Conservation (phyloP, 1,284 basidiomycete species). For the Pterulicium gracile region DNA sequence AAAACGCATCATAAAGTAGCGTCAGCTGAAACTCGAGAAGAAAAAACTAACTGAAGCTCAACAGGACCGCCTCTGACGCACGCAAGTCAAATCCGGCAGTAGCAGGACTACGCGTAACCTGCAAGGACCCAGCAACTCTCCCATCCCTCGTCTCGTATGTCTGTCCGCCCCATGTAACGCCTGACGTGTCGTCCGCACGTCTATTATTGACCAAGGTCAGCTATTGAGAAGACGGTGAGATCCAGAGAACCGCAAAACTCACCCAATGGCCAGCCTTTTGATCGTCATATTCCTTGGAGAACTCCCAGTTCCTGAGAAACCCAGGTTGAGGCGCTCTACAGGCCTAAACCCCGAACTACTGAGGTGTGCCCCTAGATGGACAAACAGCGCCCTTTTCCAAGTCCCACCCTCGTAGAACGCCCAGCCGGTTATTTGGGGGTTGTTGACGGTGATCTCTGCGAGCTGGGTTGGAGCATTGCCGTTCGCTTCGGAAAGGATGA, state of each 20-base stretch:
- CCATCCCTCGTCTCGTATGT: conserved; percentile 49
- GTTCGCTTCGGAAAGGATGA: conserved; percentile 28
- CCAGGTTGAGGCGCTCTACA: conserved; percentile 29
- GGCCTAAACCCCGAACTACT: conserved; percentile 20
- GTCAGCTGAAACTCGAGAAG: too few relatives aligned
- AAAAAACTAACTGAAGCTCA: conserved; percentile 27
- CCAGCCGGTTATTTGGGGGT: conserved; percentile 48
- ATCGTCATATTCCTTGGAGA: conserved; percentile 20
- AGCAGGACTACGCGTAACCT: conserved; percentile 24
- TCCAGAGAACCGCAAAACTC: too few relatives aligned
- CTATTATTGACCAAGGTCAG: too few relatives aligned
- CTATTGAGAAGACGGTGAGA: too few relatives aligned
- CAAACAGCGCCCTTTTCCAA: conserved; percentile 41
- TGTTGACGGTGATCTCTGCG: conserved; percentile 41
- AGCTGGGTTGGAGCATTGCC: conserved; percentile 22
- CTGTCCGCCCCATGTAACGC: conserved; percentile 54
- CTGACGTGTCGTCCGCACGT: conserved; percentile 43
- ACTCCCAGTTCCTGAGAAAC: conserved; percentile 8
- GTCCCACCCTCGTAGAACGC: conserved; percentile 40
- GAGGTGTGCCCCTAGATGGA: conserved; percentile 47
- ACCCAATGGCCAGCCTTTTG: conserved; percentile 37
- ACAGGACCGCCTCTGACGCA: conserved; percentile 43
- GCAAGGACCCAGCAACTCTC: conserved; percentile 27
- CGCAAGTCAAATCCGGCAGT: conserved; percentile 36
- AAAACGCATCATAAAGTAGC: too few relatives aligned